Evolutionary conservation across 108 stramenopile genomes (phyloP), one percentile per base, ranked within the genome.

Genomic region (Pinguiococcus pyrenoidosus): DNA sequence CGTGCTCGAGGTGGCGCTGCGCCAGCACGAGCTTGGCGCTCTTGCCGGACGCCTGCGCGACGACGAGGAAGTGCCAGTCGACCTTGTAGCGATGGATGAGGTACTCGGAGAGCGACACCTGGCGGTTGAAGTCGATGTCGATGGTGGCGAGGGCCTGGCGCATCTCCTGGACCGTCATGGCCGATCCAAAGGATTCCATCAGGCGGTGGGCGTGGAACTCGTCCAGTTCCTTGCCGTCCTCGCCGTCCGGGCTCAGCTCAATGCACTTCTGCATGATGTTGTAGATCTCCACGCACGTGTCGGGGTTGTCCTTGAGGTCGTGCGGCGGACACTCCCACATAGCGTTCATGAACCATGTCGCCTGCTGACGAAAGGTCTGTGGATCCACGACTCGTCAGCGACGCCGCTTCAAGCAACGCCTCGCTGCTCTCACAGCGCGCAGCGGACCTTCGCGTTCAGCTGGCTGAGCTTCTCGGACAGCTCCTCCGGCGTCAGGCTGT

Each of bases 81-180:
- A 59, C 18, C 36, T 39, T 40, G 49, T 50, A 59, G 22, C 42
- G 48, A 49, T 49, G 51, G 4, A 59, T 29, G 29, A 59, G 37
- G 32, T 42, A 50, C 49, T 59, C 57, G 18, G 38, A 32, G 10
- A 59, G 37, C 14, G 39, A 41, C 18, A 59, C 49, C 49, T 42
- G 41, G 29, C 38, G 39, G 49, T 59, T 50, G 32, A 59, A 59
- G 20, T 59, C 57, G 22, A 59, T 29, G 57, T 59, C 57, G 27
- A 59, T 48, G 17, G 37, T 49, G 20, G 18, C 25, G 37, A 59
- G 57, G 9, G 49, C 57, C 0, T 32, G 6, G 20, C 57, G 48
- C 57, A 59, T 59, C 23, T 59, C 36, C 18, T 46, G 29, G 20
- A 59, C 57, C 1, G 57, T 59, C 6, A 59, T 14, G 5, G 57